Evolutionary conservation across 176 grass and related monocot genomes (phyloP), one percentile per base, ranked within the genome.

Genomic region (Coix lacrymajobi): DNA sequence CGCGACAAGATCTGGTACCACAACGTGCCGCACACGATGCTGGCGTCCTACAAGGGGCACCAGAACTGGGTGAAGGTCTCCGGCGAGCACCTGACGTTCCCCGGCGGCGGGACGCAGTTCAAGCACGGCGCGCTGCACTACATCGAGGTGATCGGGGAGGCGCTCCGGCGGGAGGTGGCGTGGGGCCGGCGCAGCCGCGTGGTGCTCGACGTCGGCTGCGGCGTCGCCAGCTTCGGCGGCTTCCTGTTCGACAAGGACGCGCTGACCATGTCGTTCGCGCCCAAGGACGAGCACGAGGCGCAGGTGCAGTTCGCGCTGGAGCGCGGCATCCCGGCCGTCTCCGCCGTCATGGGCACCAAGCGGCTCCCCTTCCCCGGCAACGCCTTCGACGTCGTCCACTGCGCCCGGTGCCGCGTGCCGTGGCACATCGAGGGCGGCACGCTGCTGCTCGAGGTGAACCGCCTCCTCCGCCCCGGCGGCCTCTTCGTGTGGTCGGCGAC

Each of bases 231-330:
- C 77, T 98, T 95, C 29, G 96, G 96, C 73, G 96, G 96, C 11
- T 95, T 56, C 84, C 61, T 95, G 13, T 95, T 98, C 48, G 90
- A 98, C 30, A 75, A 64, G 67, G 92, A 87, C 84, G 87, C 71
- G 71, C 85, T 98, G 22, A 91, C 92, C 56, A 95, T 98, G 92
- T 98, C 96, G 17, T 84, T 95, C 73, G 96, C 96, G 44, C 96
- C 96, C 46, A 98, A 95, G 40, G 96, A 95, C 76, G 96, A 98
- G 92, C 92, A 98, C 82, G 96, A 93, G 86, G 96, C 96, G 71
- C 96, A 98, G 82, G 92, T 95, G 38, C 92, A 98, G 77, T 91
- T 95, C 77, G 96, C 91, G 77, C 89, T 98, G 39, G 90, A 98
- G 82, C 85, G 92, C 20, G 92, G 92, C 30, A 93, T 98, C 82